Evolutionary conservation across 768 basidiomycete species (phyloP).

Genomic region (Mrakia frigida): DNA sequence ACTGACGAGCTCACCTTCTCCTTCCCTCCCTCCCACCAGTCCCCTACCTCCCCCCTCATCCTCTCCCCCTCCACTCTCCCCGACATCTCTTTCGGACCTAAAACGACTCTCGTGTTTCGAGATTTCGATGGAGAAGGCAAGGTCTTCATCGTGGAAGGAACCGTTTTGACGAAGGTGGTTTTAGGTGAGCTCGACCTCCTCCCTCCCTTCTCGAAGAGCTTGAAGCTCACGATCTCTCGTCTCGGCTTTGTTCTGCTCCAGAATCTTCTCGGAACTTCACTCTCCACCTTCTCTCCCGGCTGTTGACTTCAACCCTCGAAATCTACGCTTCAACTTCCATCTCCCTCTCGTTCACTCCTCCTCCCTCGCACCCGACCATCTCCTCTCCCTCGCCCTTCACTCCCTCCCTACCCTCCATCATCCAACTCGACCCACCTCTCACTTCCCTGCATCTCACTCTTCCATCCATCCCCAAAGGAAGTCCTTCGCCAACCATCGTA

Average conservation of each 20-base stretch:
- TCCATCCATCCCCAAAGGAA: constrained; percentile 12
- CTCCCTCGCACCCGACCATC: neutral
- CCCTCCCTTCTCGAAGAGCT: neutral
- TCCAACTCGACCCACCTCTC: constrained; percentile 26
- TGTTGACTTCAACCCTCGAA: constrained; percentile 14
- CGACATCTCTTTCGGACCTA: neutral
- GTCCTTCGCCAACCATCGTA: neutral
- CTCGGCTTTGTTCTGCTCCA: neutral
- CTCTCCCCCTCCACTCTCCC: constrained; percentile 8
- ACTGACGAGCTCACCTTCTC: constrained; percentile 2
- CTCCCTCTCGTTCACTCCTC: constrained; percentile 17
- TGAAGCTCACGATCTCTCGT: neutral
- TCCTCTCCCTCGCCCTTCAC: neutral
- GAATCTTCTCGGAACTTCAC: neutral
- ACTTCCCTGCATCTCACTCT: constrained; percentile 19
- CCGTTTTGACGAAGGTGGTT: constrained; percentile 6
- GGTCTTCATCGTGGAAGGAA: neutral
- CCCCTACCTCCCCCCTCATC: neutral
- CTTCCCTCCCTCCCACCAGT: neutral
- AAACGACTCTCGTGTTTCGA: constrained; percentile 4
- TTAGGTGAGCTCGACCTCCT: neutral
- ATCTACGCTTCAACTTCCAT: constrained; percentile 22
- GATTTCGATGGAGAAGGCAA: constrained; percentile 21
- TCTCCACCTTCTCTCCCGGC: constrained; percentile 3
- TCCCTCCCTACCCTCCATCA: constrained; percentile 21